These are phyloP conservation scores for Phylloporus sp. DNA, from an alignment of 768 basidiomycete genomes.

Conservation along the genomic window DNA sequence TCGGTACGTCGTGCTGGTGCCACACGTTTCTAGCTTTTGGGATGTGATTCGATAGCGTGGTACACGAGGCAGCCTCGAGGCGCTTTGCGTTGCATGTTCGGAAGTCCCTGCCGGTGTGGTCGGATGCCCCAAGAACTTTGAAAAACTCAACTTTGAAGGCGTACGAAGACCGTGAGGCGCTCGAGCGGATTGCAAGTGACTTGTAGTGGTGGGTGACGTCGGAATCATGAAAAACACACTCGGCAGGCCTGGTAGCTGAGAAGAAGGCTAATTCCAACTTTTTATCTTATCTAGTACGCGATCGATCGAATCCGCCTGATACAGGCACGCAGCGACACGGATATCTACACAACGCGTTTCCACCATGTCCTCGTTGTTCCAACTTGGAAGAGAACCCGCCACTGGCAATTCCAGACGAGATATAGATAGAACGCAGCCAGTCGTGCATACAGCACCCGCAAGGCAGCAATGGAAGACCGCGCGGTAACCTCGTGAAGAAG, in stretches of 20 bases:
- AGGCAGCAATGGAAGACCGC: conserved; percentile 12
- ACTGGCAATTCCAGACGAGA: background rate
- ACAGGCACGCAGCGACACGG: conserved; percentile 5
- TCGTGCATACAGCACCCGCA: background rate
- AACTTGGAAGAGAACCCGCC: background rate
- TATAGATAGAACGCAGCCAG: background rate
- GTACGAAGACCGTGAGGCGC: background rate
- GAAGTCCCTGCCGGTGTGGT: too few relatives aligned
- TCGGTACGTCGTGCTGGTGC: background rate
- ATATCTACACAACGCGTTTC: background rate
- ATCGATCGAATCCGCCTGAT: background rate
- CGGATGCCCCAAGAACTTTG: background rate
- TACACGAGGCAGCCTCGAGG: conserved; percentile 19
- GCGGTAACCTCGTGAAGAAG: conserved; percentile 16
- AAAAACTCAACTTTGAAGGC: background rate
- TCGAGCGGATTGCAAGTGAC: too few relatives aligned
- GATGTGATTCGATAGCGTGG: background rate
- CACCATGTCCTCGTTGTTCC: conserved; percentile 5
- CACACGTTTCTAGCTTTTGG: background rate
- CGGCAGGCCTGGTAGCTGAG: too few relatives aligned
- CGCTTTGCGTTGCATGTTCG: background rate
- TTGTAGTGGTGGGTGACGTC: too few relatives aligned
- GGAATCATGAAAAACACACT: too few relatives aligned
- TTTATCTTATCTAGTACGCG: conserved; percentile 8
- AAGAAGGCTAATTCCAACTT: background rate